These are phyloP conservation scores for Leishmania tarentolae DNA, from an alignment of 208 protist genomes.

Conservation along the genomic window DNA sequence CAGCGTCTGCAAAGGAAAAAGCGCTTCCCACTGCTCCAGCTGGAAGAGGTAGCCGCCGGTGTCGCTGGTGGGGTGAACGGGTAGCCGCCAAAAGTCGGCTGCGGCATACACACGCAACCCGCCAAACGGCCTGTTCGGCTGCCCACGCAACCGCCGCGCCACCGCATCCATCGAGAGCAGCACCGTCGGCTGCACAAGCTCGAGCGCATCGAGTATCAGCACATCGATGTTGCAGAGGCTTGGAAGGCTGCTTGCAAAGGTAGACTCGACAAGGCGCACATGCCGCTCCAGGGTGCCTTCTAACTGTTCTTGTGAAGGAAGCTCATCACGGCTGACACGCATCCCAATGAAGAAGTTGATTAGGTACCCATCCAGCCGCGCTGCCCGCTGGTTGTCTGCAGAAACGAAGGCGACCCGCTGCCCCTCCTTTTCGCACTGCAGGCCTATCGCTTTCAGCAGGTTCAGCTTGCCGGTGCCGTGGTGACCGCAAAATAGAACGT, in stretches of 20 bases:
- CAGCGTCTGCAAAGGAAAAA: constrained; percentile 80
- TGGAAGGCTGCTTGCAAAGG: constrained; percentile 65
- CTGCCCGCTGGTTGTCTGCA: constrained; percentile 58
- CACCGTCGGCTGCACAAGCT: constrained; percentile 60
- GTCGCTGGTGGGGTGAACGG: constrained; percentile 80
- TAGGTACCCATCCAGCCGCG: constrained; percentile 65
- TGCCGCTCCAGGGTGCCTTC: constrained; percentile 86
- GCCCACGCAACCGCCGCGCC: constrained; percentile 52
- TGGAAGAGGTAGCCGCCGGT: constrained; percentile 86
- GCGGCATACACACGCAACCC: constrained; percentile 81
- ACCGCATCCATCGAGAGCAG: constrained; percentile 81
- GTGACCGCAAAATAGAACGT: constrained; percentile 81
- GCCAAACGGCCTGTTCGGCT: constrained; percentile 64
- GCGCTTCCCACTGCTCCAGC: constrained; percentile 59
- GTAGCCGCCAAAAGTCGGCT: constrained; percentile 86
- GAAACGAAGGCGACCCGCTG: constrained; percentile 79
- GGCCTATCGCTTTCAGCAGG: constrained; percentile 72
- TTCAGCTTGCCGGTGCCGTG: constrained; percentile 85
- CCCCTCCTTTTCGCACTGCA: constrained; percentile 51
- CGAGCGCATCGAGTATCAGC: constrained; percentile 75
- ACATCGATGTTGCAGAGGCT: constrained; percentile 75
- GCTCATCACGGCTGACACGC: constrained; percentile 67
- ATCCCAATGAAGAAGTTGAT: constrained; percentile 84
- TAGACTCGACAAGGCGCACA: constrained; percentile 73
- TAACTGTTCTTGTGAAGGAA: constrained; percentile 88